phyloP scores from a whole-genome alignment of 129 eudicot genomes.

The Scalesia atractyloides region DNA sequence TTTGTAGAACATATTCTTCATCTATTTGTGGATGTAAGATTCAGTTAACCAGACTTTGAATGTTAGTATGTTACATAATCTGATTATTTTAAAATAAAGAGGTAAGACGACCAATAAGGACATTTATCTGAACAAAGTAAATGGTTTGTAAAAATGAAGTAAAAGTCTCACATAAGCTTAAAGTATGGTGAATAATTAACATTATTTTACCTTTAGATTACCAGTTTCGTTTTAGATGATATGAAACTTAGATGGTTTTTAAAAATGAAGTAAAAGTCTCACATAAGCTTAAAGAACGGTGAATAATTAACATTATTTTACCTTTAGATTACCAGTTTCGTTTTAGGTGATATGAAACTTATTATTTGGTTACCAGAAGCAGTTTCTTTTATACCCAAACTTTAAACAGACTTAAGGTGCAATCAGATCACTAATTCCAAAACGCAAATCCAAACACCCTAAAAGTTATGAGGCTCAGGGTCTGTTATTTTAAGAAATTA shows the following conservation, averaged over 20 bases:
- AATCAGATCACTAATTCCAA: neutral
- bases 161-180: neutral
- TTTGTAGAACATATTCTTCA: neutral
- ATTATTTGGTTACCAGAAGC: neutral
- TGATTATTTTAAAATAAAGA: neutral
- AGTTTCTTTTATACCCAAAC: neutral
- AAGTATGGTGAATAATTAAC: neutral
- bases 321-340: neutral
- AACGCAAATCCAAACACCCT: neutral
- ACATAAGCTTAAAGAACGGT: neutral
- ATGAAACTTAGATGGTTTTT: neutral
- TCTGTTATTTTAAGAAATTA: neutral
- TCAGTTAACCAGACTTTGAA: neutral
- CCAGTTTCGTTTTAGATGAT: neutral
- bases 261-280: neutral
- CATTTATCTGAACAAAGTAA: neutral
- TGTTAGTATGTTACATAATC: neutral
- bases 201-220: neutral
- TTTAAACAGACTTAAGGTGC: conserved; percentile 6
- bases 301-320: neutral
- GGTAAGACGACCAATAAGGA: neutral
- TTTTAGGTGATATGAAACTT: neutral
- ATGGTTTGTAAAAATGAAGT: neutral
- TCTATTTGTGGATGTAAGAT: neutral
- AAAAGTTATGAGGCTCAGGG: conserved; percentile 9